Evolutionary conservation across 768 basidiomycete genomes (phyloP), one percentile per base, ranked within the genome.

Genomic region (Leccinum variicolor): DNA sequence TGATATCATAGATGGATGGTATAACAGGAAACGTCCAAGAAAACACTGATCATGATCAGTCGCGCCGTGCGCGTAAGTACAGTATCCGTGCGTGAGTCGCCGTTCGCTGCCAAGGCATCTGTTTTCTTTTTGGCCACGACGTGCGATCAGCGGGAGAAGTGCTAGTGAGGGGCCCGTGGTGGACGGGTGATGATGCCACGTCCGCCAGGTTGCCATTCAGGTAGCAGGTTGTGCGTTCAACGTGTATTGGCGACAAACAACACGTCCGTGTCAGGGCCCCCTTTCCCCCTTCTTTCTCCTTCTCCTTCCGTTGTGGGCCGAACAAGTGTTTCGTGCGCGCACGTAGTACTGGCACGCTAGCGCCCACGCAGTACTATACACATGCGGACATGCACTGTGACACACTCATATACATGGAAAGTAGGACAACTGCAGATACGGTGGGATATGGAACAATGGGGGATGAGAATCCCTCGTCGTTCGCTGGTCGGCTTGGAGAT

Each of bases 121-220:
- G 15, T 17, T 25, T 47, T 6, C 8, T 34, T 10, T 36, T 17
- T 36, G 51, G 36, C 10, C 39, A 39, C 10, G 19, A 34, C n/a
- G 17, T 56, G 45, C 39, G 17, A 36, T 46, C 59, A 53, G 21
- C 57, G 57, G 57, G 6, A 34, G 54, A 56, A 41, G 34, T 19
- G n/a, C 3, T 39, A n/a, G n/a, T 39, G 8, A 39, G n/a, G 7
- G 39, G 39, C 39, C 36, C n/a, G 39, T 39, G 39, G n/a, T 39
- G 39, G 39, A 9, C 39, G 39, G 9, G 36, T 39, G 36, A 15
- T 39, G 39, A 17, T 39, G 36, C 36, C 8, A 17, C 34, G 14
- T 3, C 17, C 34, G 34, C 17, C 34, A 36, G 15, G 15, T 36
- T 36, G 34, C 15, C 8, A 10, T 10, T 36, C 17, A 39, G 34